A percentile compares a stretch with the other conserved stretches of the same genome.
phyloP scores from a whole-genome alignment of 2,329 filamentous ascomycete genomes.

The Macrophomina phaseolina region DNA sequence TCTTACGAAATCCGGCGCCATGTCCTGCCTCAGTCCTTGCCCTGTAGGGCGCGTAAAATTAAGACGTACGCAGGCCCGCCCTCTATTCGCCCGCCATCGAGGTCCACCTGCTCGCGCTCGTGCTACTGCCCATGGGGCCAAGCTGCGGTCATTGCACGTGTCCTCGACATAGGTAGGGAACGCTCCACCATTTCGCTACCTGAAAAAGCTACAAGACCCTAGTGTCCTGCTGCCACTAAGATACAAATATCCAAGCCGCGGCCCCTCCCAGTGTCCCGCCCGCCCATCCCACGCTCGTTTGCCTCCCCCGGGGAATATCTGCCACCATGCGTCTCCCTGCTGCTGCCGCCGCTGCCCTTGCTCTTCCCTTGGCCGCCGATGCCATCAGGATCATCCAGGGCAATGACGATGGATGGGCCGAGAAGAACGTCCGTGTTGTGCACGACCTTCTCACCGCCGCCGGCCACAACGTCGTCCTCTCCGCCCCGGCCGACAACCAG shows the following conservation, averaged over 20 bases:
- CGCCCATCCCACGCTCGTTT: not conserved
- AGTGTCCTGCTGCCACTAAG: not conserved
- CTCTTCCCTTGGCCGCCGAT: slow-evolving; percentile 37
- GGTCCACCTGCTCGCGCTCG: not conserved
- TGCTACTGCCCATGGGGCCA: not conserved
- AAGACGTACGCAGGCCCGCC: not conserved
- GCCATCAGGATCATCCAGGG: slow-evolving; percentile 64
- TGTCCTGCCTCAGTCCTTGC: not conserved
- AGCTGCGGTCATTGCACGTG: slow-evolving; percentile 8
- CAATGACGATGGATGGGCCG: slow-evolving; percentile 78
- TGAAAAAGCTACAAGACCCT: not conserved
- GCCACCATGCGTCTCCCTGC: slow-evolving; percentile 11
- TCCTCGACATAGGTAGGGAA: not conserved
- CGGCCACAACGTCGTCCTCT: slow-evolving; percentile 68
- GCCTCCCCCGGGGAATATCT: not conserved
- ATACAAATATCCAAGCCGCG: slow-evolving; percentile 13
- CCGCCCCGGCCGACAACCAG: slow-evolving; percentile 69
- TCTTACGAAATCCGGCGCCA: not conserved
- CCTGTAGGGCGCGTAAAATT: slow-evolving; percentile 11
- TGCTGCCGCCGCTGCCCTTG: slow-evolving; percentile 26
- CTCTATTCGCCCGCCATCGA: not conserved
- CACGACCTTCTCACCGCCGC: slow-evolving; percentile 61
- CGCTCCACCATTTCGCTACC: slow-evolving; percentile 1
- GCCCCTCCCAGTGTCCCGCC: not conserved
- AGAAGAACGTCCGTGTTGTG: slow-evolving; percentile 67